Base-by-base conservation (phyloP, 2,329 filamentous ascomycete species). In the Pseudogymnoascus sp. region DNA sequence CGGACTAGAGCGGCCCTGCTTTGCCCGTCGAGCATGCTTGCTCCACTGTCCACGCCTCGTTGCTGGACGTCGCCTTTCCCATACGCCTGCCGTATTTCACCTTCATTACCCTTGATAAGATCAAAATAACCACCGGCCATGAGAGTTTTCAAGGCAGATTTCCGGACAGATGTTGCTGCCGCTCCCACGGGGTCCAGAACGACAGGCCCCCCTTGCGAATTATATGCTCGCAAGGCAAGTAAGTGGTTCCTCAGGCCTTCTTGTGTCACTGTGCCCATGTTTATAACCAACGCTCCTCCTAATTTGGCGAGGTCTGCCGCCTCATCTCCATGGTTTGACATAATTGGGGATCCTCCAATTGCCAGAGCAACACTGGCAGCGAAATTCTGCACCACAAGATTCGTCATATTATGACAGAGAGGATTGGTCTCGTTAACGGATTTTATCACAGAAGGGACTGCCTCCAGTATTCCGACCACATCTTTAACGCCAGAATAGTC, bases 401-500 rank as follows among this genome's bases (percentile, higher is more conserved):
- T 97, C 61, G 94, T 97, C 91, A 97, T 97, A 76, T 96, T 97
- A 76, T 97, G 93, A 60, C 89, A 89, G 21, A 97, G 80, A 0
- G 92, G 92, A 4, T 45, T 62, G 63, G 83, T 87, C 2, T 78
- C 73, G 4, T 83, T 83, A 58, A 96, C 82, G 5, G 80, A 78
- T 64, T 77, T 78, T 45, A 95, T 78, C 16, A 89, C 75, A 3
- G 68, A 60, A 21, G 67, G 67, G 8, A 69, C 61, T 62, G 66
- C 61, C 3, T 63, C n/a, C 12, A 72, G 59, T 16, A 71, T 60
- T 2, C 41, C 41, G 70, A 67, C 60, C 8, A 70, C 66, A 31
- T 69, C 61, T 16, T 55, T n/a, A 14, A 55, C 49, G 33, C 68
- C 63, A 4, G 68, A 66, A 45, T 66, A 66, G 4, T 63, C 14